Percentiles rank a stretch among this genome's conserved stretches.
These are phyloP conservation scores for Curvularia sp. DNA, from an alignment of 2,329 filamentous ascomycete genomes.

Conservation along the genomic window DNA sequence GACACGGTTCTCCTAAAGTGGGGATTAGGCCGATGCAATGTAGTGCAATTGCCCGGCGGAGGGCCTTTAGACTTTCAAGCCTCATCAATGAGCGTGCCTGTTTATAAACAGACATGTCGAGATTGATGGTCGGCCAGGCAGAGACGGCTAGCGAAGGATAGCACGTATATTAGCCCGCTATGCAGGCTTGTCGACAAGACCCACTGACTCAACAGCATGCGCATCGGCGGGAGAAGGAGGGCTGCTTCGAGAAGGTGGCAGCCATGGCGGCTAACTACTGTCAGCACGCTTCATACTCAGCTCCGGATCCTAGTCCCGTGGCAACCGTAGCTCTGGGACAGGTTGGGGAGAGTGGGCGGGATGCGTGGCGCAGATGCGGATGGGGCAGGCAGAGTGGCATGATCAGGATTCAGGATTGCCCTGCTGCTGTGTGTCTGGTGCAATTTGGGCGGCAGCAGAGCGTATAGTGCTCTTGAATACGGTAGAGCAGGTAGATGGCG, in stretches of 20 bases:
- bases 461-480: not conserved
- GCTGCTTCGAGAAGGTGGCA: slow-evolving; percentile 38
- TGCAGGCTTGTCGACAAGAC: slow-evolving; percentile 19
- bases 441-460: slow-evolving; percentile 5
- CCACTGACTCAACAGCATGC: slow-evolving; percentile 21
- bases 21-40: slow-evolving; percentile 45
- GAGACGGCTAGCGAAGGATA: slow-evolving; percentile 32
- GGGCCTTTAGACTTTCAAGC: slow-evolving; percentile 35
- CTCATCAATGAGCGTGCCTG: slow-evolving; percentile 41
- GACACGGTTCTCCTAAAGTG: slow-evolving; percentile 34
- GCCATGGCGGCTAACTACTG: slow-evolving; percentile 24
- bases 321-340: slow-evolving; percentile 17
- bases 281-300: slow-evolving; percentile 10
- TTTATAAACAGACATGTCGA: slow-evolving; percentile 22
- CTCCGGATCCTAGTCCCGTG: slow-evolving; percentile 22
- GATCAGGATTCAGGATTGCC: slow-evolving; percentile 10
- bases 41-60: slow-evolving; percentile 34
- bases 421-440: slow-evolving; percentile 4
- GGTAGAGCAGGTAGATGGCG: not conserved
- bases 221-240: slow-evolving; percentile 26
- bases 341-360: slow-evolving; percentile 2
- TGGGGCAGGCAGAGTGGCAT: slow-evolving; percentile 9
- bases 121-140: slow-evolving; percentile 27
- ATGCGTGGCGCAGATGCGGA: slow-evolving; percentile 16
- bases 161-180: slow-evolving; percentile 33